Conservation (phyloP, 371 early-diverging fungal species). For the Neoconidiobolus thromboides region DNA sequence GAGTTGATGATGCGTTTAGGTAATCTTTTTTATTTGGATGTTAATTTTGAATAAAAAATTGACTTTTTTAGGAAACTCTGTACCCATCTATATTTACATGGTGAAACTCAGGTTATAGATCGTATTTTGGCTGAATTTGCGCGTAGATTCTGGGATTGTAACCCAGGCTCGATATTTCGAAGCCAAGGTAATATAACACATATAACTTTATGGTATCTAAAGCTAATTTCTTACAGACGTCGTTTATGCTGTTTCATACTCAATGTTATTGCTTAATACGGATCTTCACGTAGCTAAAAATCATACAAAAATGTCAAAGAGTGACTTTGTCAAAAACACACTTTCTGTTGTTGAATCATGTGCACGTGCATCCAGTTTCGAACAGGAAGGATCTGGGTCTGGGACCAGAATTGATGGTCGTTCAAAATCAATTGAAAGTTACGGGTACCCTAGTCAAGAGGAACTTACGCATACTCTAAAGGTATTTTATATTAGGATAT, state of each 20-base stretch:
- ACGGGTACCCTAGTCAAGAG: slow-evolving; percentile 5
- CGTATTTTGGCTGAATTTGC: slow-evolving; percentile 68
- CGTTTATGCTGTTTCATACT: slow-evolving; percentile 71
- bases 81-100: slow-evolving; percentile 56
- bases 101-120: slow-evolving; percentile 83
- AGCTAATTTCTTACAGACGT: slow-evolving; percentile 19
- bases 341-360: slow-evolving; percentile 27
- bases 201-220: too few relatives aligned
- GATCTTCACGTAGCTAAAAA: slow-evolving; percentile 73
- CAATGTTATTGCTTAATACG: slow-evolving; percentile 73
- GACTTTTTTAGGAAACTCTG: slow-evolving; percentile 29
- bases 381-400: slow-evolving; percentile 6
- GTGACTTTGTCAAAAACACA: slow-evolving; percentile 37
- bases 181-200: slow-evolving; percentile 9
- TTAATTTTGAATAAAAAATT: background rate
- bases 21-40: slow-evolving; percentile 6
- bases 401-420: background rate
- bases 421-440: slow-evolving; percentile 1
- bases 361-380: background rate
- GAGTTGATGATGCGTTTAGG: slow-evolving; percentile 68
- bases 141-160: slow-evolving; percentile 60
- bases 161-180: slow-evolving; percentile 32
- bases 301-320: slow-evolving; percentile 32
- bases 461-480: slow-evolving; percentile 4
- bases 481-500: background rate